A percentile compares a stretch with the other conserved stretches of the same genome.
Evolutionary conservation across 208 protist genomes (phyloP).

Genomic region (Trypanosoma caninum): DNA sequence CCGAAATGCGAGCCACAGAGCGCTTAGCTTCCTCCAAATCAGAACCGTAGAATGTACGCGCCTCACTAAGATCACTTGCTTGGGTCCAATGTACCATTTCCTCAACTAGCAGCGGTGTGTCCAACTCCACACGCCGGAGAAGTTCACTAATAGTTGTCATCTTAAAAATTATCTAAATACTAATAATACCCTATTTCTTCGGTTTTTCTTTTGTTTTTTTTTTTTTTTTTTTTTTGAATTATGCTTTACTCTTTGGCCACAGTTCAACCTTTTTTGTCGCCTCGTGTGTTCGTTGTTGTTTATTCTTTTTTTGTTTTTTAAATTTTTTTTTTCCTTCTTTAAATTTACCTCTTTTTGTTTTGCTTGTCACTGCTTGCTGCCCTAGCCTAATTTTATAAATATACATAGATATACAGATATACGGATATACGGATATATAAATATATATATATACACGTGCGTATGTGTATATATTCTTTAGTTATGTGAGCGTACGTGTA

Average conservation of each 20-base stretch:
- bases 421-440: too few relatives aligned
- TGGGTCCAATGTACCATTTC: constrained; percentile 72
- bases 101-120: constrained; percentile 31
- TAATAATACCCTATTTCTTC: too few relatives aligned
- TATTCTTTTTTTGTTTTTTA: background rate
- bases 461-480: too few relatives aligned
- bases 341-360: background rate
- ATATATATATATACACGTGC: too few relatives aligned
- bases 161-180: too few relatives aligned
- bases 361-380: background rate
- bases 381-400: background rate
- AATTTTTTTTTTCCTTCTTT: constrained; percentile 7
- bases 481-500: too few relatives aligned
- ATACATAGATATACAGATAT: too few relatives aligned
- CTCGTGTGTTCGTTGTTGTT: too few relatives aligned
- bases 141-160: constrained; percentile 48
- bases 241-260: too few relatives aligned
- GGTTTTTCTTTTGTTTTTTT: background rate
- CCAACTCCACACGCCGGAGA: constrained; percentile 44
- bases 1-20: constrained; percentile 31
- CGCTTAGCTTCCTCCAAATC: constrained; percentile 31
- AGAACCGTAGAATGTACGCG: constrained; percentile 44
- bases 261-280: too few relatives aligned
- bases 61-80: constrained; percentile 53
- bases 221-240: background rate